Evolutionary conservation across 2,329 filamentous ascomycete species (phyloP), one percentile per base, ranked within the genome.

Genomic region (Penicillium brevicompactum): DNA sequence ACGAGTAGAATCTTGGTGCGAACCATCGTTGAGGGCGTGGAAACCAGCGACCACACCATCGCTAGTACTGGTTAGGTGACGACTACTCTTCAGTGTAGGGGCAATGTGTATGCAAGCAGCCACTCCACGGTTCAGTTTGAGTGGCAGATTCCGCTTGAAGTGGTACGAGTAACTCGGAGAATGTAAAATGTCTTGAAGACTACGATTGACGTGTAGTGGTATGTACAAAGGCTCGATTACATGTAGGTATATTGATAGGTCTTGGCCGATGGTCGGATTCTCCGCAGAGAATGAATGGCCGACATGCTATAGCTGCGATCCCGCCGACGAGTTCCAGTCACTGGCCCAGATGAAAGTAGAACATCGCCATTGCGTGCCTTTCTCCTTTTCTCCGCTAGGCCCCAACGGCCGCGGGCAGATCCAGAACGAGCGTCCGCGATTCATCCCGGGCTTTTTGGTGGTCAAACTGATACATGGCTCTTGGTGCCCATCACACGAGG

Each of bases 381-480:
- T 88, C 73, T 96, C 92, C 70, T 94, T 94, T 63, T 88, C 84
- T 0, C 92, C 94, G 22, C 87, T 90, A 1, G 92, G 92, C 0
- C 92, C 93, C 2, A 97, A 76, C 4, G 94, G 94, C 80, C 93
- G 75, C 70, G 83, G 71, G 67, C 86, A 89, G 67, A 87, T 86
- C 84, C 84, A 89, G 68, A 88, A 89, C 8, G 81, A 80, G 24
- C 86, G 76, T 0, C 86, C 86, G 60, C 82, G 87, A 67, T 97
- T 99, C 59, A 90, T 78, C 1, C 94, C 94, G 0, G 91, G 82
- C 70, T 97, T 97, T 77, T 93, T 97, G 1, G 92, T 96, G 16
- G 87, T 83, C 49, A 93, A 78, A 61, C 82, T 90, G 60, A 92
- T 89, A 73, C 94, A 97, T 2, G 90, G 89, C 65, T 97, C 92